A percentile compares a stretch with the other conserved stretches of the same genome.
Conservation (phyloP, 345 rosid species). For the Pugionium cornutum region DNA sequence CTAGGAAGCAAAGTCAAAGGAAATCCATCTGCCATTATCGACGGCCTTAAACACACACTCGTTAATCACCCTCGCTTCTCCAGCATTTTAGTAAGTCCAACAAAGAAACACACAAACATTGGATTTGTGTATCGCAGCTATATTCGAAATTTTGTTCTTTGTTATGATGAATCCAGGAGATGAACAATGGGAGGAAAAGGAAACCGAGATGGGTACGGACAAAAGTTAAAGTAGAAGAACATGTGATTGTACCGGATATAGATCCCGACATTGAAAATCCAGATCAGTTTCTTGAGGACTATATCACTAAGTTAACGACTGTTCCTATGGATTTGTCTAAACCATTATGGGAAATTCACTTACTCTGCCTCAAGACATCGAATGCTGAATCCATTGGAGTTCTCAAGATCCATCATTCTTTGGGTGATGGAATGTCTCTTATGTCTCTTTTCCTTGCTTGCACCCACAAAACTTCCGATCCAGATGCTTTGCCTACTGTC, state of each 20-base stretch:
- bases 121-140: background rate
- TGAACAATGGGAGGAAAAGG: conserved; percentile 39
- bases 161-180: conserved; percentile 26
- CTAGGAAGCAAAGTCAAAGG: conserved; percentile 51
- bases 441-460: conserved; percentile 64
- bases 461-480: conserved; percentile 59
- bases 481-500: conserved; percentile 59
- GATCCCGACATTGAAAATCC: conserved; percentile 49
- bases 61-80: conserved; percentile 86
- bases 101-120: background rate
- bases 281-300: conserved; percentile 62
- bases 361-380: conserved; percentile 56
- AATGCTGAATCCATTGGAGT: conserved; percentile 60
- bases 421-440: conserved; percentile 65
- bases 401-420: conserved; percentile 58
- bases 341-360: conserved; percentile 84
- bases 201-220: conserved; percentile 62
- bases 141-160: background rate
- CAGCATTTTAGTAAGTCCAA: conserved; percentile 59
- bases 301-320: conserved; percentile 58
- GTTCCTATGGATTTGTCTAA: conserved; percentile 60
- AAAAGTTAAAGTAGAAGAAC: conserved; percentile 60
- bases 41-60: conserved; percentile 59
- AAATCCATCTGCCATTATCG: conserved; percentile 47
- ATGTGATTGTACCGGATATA: conserved; percentile 52